Evolutionary conservation across 2,329 filamentous ascomycete species (phyloP).

Genomic region (Botrytis squamosa): DNA sequence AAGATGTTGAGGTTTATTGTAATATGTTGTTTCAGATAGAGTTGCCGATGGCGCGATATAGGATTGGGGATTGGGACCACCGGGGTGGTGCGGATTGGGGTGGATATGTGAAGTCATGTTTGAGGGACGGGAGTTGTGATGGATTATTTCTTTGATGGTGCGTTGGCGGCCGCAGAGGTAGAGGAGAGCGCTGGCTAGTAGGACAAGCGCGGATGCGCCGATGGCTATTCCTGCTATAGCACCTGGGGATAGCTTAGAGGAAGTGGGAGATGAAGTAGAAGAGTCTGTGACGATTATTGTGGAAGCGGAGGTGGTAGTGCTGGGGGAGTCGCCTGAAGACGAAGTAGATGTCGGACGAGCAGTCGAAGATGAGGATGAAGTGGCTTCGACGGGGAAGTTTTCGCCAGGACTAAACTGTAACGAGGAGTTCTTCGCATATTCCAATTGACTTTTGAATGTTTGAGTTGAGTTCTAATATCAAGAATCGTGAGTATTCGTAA

Average conservation of each 20-base stretch:
- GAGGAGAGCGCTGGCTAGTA: conserved; percentile 27
- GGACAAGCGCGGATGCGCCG: conserved; percentile 28
- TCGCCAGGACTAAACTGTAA: conserved; percentile 31
- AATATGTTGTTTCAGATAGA: conserved; percentile 5
- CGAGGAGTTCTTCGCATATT: conserved; percentile 29
- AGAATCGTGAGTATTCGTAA: neutral
- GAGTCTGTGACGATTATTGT: neutral
- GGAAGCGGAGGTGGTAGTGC: conserved; percentile 8
- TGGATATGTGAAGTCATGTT: neutral
- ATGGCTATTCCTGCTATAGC: conserved; percentile 34
- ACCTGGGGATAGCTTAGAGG: conserved; percentile 24
- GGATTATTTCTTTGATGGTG: conserved; percentile 30
- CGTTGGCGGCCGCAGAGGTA: conserved; percentile 34
- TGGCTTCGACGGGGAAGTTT: conserved; percentile 28
- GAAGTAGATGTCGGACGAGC: conserved; percentile 20
- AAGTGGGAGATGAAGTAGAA: neutral
- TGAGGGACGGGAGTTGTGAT: conserved; percentile 20
- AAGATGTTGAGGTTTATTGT: neutral
- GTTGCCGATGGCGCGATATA: conserved; percentile 1
- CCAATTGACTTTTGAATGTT: conserved; percentile 30
- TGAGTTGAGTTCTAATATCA: conserved; percentile 29
- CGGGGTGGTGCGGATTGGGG: neutral
- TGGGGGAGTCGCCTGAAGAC: conserved; percentile 17
- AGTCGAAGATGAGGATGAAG: conserved; percentile 22
- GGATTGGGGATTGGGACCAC: neutral